Conservation (phyloP, 306 rosid genomes). For the Quercus variabilis region DNA sequence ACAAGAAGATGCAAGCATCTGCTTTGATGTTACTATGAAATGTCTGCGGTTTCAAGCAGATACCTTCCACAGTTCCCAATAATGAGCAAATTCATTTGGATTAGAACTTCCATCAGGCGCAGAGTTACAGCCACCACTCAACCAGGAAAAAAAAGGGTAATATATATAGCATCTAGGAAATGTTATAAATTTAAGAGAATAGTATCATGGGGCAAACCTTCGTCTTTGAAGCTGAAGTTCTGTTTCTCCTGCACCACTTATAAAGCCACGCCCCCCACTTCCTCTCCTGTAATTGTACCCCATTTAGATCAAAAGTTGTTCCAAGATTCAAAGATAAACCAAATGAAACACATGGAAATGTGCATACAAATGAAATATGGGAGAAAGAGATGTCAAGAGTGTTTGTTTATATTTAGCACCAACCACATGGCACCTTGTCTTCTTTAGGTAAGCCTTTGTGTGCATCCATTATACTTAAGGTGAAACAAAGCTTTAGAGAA, state of each 20-base stretch:
- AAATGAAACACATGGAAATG: conserved; percentile 13
- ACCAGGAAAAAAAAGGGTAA: background rate
- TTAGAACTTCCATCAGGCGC: background rate
- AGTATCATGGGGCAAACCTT: conserved; percentile 49
- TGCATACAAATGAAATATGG: background rate
- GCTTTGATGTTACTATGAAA: background rate
- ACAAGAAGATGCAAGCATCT: background rate
- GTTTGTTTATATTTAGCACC: background rate
- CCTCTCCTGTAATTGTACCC: conserved; percentile 70
- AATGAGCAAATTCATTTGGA: background rate
- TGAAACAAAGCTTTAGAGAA: background rate
- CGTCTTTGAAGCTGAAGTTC: conserved; percentile 94
- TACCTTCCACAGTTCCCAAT: background rate
- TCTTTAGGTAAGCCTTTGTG: no score
- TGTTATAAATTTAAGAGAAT: conserved; percentile 17
- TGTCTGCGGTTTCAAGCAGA: background rate
- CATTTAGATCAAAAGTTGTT: conserved; percentile 11
- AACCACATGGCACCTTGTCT: background rate
- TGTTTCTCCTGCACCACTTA: conserved; percentile 98
- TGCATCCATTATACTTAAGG: no score
- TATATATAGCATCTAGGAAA: conserved; percentile 11
- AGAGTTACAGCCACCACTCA: background rate
- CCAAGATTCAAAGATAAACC: background rate
- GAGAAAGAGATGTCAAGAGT: background rate
- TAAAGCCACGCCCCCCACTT: conserved; percentile 90